Percentiles rank a stretch among this genome's conserved stretches.
These are phyloP conservation scores for Plasmodium gaboni DNA, from an alignment of 169 alveolate genomes.

Conservation along the genomic window DNA sequence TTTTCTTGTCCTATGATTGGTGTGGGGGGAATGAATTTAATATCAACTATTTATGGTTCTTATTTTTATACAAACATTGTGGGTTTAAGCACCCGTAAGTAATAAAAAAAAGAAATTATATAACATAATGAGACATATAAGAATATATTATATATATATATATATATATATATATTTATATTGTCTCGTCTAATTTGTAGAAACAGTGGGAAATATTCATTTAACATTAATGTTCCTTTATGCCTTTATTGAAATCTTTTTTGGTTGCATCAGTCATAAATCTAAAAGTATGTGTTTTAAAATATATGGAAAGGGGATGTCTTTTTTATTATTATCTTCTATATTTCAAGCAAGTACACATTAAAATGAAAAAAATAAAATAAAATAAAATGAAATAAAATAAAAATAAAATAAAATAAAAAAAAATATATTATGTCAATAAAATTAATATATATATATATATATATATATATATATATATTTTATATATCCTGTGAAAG, in stretches of 20 bases:
- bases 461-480: no score
- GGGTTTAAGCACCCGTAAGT: not conserved
- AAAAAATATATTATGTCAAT: no score
- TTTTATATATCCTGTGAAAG: not conserved
- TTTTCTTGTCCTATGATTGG: conserved; percentile 5
- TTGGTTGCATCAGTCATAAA: conserved; percentile 3
- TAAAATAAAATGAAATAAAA: no score
- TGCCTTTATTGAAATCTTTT: not conserved
- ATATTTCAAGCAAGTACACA: not conserved
- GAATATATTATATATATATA: not conserved
- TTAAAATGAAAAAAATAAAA: not conserved
- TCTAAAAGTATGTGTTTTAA: not conserved
- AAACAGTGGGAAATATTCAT: not conserved
- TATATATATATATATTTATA: not conserved
- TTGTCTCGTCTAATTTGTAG: not conserved
- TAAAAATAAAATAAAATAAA: no score
- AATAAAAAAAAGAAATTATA: not conserved
- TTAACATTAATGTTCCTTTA: conserved; percentile 2
- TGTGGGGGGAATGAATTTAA: conserved; percentile 4
- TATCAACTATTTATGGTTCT: not conserved
- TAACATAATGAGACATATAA: not conserved
- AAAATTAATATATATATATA: no score
- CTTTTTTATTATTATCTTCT: conserved; percentile 1
- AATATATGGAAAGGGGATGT: not conserved
- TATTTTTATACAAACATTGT: not conserved